Conservation (phyloP, 257 asterid species). For the Eustoma russellianum region DNA sequence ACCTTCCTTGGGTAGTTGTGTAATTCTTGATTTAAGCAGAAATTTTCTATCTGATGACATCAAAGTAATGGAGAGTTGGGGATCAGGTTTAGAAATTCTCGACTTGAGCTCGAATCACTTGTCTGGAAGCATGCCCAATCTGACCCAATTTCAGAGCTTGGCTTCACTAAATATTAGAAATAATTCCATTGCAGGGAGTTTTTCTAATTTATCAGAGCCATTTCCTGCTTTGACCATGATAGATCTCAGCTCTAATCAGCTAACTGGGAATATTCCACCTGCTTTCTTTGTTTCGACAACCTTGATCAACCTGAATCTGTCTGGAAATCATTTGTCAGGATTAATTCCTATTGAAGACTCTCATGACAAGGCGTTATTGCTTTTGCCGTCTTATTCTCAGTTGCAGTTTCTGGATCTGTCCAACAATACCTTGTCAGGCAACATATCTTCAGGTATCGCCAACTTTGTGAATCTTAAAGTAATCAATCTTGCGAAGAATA, state of each 20-base stretch:
- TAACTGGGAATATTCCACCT: constrained; percentile 56
- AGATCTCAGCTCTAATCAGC: constrained; percentile 66
- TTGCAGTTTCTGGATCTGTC: constrained; percentile 82
- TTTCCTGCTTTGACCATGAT: constrained; percentile 35
- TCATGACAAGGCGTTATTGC: constrained; percentile 45
- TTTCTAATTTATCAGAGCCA: constrained; percentile 39
- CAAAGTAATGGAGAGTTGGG: constrained; percentile 48
- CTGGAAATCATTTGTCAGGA: constrained; percentile 64
- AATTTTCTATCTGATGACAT: constrained; percentile 49
- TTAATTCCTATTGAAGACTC: constrained; percentile 57
- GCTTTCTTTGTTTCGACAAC: constrained; percentile 52
- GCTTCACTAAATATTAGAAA: constrained; percentile 41
- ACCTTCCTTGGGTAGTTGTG: constrained; percentile 52
- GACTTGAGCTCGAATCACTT: constrained; percentile 77
- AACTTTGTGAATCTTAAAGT: constrained; percentile 57
- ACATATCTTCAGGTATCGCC: constrained; percentile 56
- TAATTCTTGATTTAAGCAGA: constrained; percentile 57
- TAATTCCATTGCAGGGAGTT: constrained; percentile 54
- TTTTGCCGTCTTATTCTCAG: constrained; percentile 48
- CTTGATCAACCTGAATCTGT: constrained; percentile 54
- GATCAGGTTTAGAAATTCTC: constrained; percentile 39
- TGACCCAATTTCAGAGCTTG: constrained; percentile 50
- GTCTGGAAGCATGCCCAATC: constrained; percentile 57
- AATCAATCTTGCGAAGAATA: constrained; percentile 62
- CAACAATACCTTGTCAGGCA: constrained; percentile 50